phyloP scores from a whole-genome alignment of 371 early-diverging fungal genomes.

The Nosema granulosis region DNA sequence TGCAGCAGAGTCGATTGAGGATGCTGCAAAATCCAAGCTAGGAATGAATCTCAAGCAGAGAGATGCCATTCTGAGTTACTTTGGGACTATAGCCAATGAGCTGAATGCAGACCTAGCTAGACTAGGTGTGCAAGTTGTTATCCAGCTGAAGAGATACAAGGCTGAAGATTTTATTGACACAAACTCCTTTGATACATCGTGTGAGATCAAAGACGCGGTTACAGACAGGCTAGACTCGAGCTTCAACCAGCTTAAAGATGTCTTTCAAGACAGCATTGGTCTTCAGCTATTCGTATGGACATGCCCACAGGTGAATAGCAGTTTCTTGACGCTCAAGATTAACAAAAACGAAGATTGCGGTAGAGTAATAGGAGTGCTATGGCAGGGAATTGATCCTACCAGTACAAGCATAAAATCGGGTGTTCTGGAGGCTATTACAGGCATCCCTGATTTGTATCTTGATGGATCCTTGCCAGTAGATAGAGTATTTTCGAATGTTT shows the following conservation, averaged over 20 bases:
- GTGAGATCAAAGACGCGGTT: conserved; percentile 53
- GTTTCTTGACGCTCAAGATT: neutral
- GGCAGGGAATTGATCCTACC: conserved; percentile 56
- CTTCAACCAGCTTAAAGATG: conserved; percentile 23
- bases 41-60: conserved; percentile 3
- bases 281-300: conserved; percentile 55
- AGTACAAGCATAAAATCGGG: conserved; percentile 48
- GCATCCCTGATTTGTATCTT: conserved; percentile 31
- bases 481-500: conserved; percentile 3
- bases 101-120: conserved; percentile 43
- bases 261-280: conserved; percentile 45
- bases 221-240: conserved; percentile 30
- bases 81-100: conserved; percentile 49
- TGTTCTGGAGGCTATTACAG: conserved; percentile 56
- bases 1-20: conserved; percentile 45
- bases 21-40: conserved; percentile 10
- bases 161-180: conserved; percentile 29
- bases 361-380: conserved; percentile 52
- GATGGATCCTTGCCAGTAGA: conserved; percentile 19
- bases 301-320: conserved; percentile 27
- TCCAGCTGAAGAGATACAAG: conserved; percentile 28
- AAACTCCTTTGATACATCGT: conserved; percentile 48
- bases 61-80: conserved; percentile 27
- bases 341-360: conserved; percentile 49
- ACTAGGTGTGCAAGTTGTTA: conserved; percentile 49